Percentiles rank a stretch among this genome's conserved stretches.
These are phyloP conservation scores for Anaeramoeba ignava DNA, from an alignment of 78 protist species.

Conservation along the genomic window DNA sequence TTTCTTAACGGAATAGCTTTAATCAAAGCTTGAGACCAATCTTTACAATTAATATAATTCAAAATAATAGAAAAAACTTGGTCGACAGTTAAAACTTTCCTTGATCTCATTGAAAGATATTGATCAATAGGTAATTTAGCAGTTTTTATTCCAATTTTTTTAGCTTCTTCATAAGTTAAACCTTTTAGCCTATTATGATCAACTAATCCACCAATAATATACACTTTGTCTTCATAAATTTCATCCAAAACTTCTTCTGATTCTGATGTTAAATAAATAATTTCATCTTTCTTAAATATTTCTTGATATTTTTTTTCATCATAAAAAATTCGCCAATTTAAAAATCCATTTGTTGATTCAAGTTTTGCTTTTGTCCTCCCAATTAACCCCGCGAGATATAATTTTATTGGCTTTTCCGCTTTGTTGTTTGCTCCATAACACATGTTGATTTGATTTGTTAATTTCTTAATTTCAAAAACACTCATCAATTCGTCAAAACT, in stretches of 20 bases:
- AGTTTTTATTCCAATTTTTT: background rate
- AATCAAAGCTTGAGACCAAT: background rate
- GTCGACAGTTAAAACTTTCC: background rate
- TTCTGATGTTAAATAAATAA: background rate
- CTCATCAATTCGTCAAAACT: background rate
- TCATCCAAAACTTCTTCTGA: background rate
- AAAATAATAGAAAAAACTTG: background rate
- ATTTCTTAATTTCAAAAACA: background rate
- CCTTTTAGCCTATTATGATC: background rate
- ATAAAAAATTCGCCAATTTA: background rate
- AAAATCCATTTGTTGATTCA: background rate
- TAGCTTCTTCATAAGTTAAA: background rate
- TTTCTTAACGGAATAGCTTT: background rate
- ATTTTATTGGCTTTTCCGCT: background rate
- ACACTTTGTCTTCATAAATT: background rate
- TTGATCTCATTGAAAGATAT: background rate
- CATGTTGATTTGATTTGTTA: background rate
- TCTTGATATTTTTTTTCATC: background rate
- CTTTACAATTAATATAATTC: background rate
- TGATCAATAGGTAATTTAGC: background rate
- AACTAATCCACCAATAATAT: constrained; percentile 1
- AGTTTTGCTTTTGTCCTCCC: background rate
- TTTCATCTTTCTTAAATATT: background rate
- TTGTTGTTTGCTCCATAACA: background rate
- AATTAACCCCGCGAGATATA: background rate